These are phyloP conservation scores for Leptographium wingfieldii DNA, from an alignment of 2,329 filamentous ascomycete genomes.

Conservation along the genomic window DNA sequence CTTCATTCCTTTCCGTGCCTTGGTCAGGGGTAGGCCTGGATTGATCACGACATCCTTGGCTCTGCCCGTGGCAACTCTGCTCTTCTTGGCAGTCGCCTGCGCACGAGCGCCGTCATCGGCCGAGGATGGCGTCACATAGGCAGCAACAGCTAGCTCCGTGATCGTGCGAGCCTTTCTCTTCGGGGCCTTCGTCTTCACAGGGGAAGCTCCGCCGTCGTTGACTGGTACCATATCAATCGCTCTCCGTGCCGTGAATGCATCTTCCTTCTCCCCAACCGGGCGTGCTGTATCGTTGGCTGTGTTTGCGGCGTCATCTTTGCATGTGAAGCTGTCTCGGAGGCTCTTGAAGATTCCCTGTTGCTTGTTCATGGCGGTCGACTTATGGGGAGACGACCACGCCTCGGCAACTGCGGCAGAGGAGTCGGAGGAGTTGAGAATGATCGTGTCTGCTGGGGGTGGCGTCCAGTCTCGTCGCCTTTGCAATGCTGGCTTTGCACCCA, in stretches of 20 bases:
- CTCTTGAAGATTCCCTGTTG: constrained; percentile 27
- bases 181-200: constrained; percentile 36
- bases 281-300: neutral
- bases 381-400: constrained; percentile 11
- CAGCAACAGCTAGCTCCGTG: constrained; percentile 63
- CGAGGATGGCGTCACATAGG: constrained; percentile 32
- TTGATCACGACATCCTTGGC: constrained; percentile 18
- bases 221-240: constrained; percentile 36
- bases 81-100: neutral
- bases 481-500: constrained; percentile 33
- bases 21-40: constrained; percentile 17
- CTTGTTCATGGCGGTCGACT: constrained; percentile 2
- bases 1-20: constrained; percentile 27
- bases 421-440: constrained; percentile 13
- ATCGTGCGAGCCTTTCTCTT: constrained; percentile 67
- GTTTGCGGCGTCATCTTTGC: neutral
- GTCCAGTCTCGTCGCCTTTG: constrained; percentile 55
- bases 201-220: neutral
- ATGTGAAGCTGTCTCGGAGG: constrained; percentile 23
- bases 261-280: neutral
- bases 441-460: constrained; percentile 30
- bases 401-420: constrained; percentile 20
- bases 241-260: constrained; percentile 40
- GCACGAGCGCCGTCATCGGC: neutral
- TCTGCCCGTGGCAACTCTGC: neutral